Evolutionary conservation across 257 asterid genomes (phyloP).

Genomic region (Capsicum baccatum): DNA sequence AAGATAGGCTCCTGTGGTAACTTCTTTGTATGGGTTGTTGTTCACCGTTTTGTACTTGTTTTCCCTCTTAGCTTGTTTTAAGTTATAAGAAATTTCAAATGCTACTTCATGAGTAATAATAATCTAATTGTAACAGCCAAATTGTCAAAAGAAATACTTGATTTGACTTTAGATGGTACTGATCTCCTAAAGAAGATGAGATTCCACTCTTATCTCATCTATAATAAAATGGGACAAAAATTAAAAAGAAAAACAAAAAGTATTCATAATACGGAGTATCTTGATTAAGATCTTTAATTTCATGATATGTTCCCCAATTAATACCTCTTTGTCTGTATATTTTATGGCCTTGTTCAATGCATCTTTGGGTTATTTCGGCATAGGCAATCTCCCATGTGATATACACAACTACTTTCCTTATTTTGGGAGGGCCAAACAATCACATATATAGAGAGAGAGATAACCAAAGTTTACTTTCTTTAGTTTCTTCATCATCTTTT

Average conservation of each 20-base stretch:
- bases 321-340: conserved; percentile 11
- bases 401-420: conserved; percentile 28
- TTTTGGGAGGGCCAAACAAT: conserved; percentile 22
- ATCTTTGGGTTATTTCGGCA: conserved; percentile 22
- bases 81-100: conserved; percentile 4
- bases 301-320: conserved; percentile 16
- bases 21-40: background rate
- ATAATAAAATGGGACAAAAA: background rate
- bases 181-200: background rate
- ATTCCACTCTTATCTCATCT: background rate
- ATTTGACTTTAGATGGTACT: background rate
- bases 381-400: conserved; percentile 26
- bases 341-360: conserved; percentile 22
- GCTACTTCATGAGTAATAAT: background rate
- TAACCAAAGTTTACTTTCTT: conserved; percentile 10
- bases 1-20: background rate
- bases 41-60: background rate
- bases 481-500: background rate
- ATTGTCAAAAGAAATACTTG: background rate
- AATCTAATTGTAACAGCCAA: background rate
- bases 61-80: background rate
- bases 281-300: conserved; percentile 26
- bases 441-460: background rate
- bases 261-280: background rate
- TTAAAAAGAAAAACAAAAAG: background rate